A percentile compares a stretch with the other conserved stretches of the same genome.
Conservation (phyloP, 148 eudicot genomes). For the Vaccinium vitisidaea region DNA sequence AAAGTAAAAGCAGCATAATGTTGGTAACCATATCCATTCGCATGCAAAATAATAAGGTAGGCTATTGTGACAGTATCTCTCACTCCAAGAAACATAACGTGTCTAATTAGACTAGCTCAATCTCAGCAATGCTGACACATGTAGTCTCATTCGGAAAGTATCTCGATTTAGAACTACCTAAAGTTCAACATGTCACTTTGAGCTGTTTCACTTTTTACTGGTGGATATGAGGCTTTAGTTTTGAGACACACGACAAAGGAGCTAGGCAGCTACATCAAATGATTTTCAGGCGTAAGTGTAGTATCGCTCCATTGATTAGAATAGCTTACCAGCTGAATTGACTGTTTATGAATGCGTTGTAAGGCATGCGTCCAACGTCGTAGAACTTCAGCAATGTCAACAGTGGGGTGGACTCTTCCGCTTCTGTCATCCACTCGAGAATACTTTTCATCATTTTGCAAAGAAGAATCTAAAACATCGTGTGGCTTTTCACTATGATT, state of each 20-base stretch:
- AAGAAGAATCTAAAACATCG: slow-evolving; percentile 42
- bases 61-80: neutral
- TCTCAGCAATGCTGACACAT: neutral
- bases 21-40: neutral
- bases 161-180: neutral
- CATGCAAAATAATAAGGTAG: neutral
- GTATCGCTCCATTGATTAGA: neutral
- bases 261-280: neutral
- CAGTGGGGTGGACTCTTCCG: slow-evolving; percentile 77
- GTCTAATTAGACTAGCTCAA: slow-evolving; percentile 6
- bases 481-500: slow-evolving; percentile 47
- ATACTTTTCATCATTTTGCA: slow-evolving; percentile 46
- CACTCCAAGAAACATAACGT: neutral
- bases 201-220: neutral
- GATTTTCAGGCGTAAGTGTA: neutral
- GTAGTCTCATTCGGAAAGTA: neutral
- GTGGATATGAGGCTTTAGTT: neutral
- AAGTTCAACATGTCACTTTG: neutral
- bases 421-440: slow-evolving; percentile 69
- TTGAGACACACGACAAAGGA: slow-evolving; percentile 1
- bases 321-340: slow-evolving; percentile 76
- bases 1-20: neutral
- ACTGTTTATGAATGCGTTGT: slow-evolving; percentile 93
- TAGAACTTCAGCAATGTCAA: slow-evolving; percentile 93
- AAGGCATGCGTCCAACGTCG: slow-evolving; percentile 99